Conservation (phyloP, 1,139 yeast genomes). For the Nakaseomyces delphensis region DNA sequence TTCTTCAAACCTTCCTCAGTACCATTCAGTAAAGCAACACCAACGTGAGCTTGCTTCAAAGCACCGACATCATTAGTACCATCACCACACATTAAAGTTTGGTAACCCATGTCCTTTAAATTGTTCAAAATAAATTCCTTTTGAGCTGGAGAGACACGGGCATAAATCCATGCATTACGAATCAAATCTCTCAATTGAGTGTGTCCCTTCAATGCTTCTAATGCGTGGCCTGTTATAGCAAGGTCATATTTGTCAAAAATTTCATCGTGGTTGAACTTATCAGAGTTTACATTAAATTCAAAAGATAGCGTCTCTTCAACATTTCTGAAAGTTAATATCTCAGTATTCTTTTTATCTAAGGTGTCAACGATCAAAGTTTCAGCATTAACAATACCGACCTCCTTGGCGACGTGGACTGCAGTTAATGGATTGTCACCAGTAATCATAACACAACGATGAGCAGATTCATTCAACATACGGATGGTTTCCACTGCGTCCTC, state of each 20-base stretch:
- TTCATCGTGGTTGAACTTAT: conserved; percentile 44
- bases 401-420: conserved; percentile 95
- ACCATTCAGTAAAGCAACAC: conserved; percentile 94
- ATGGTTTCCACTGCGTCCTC: conserved; percentile 86
- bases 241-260: conserved; percentile 67
- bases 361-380: conserved; percentile 82
- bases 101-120: conserved; percentile 81
- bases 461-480: conserved; percentile 85
- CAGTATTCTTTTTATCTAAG: conserved; percentile 54
- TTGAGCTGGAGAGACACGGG: conserved; percentile 95
- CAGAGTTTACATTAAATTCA: conserved; percentile 53
- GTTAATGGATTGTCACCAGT: conserved; percentile 99
- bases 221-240: conserved; percentile 91
- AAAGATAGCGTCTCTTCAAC: conserved; percentile 67
- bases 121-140: conserved; percentile 84
- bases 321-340: conserved; percentile 74
- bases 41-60: conserved; percentile 94
- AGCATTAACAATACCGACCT: conserved; percentile 76
- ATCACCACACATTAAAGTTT: conserved; percentile 98
- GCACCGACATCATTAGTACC: conserved; percentile 99
- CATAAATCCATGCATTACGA: conserved; percentile 92
- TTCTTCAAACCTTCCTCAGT: conserved; percentile 91
- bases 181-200: conserved; percentile 61
- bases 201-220: conserved; percentile 55
- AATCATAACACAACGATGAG: conserved; percentile 94